A percentile compares a stretch with the other conserved stretches of the same genome.
Conservation (phyloP, 371 early-diverging fungal genomes). For the Nosema muscidifuracis region DNA sequence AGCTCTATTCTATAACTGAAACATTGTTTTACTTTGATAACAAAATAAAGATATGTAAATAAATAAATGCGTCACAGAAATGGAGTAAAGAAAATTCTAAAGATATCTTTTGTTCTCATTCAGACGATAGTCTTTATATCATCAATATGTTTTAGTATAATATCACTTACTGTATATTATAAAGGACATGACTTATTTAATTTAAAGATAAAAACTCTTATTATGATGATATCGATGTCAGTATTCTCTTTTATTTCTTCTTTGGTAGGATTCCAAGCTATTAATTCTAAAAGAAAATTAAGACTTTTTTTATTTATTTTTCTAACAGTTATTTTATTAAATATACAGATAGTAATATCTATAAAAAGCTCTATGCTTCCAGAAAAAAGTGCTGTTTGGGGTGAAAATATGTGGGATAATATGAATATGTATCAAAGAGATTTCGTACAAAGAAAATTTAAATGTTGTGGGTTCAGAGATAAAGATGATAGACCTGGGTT, state of each 20-base stretch:
- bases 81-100: conserved; percentile 24
- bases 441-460: conserved; percentile 41
- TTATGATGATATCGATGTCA: not conserved
- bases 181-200: conserved; percentile 7
- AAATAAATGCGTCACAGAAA: conserved; percentile 28
- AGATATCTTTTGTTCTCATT: conserved; percentile 21
- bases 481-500: conserved; percentile 16
- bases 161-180: conserved; percentile 12
- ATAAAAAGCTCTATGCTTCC: conserved; percentile 12
- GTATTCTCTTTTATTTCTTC: not conserved
- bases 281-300: conserved; percentile 9
- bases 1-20: too few relatives aligned
- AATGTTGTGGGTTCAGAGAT: conserved; percentile 47
- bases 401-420: conserved; percentile 20
- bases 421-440: conserved; percentile 20
- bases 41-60: not conserved
- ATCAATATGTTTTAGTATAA: conserved; percentile 2
- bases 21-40: conserved; percentile 15
- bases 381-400: conserved; percentile 31
- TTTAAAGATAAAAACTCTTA: not conserved
- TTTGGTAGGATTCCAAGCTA: conserved; percentile 8
- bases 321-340: conserved; percentile 20
- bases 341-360: conserved; percentile 28
- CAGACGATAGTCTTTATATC: conserved; percentile 18
- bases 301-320: conserved; percentile 21